Percentiles rank a stretch among this genome's conserved stretches.
Conservation (phyloP, 1,139 yeast genomes). For the Geotrichum australiense region DNA sequence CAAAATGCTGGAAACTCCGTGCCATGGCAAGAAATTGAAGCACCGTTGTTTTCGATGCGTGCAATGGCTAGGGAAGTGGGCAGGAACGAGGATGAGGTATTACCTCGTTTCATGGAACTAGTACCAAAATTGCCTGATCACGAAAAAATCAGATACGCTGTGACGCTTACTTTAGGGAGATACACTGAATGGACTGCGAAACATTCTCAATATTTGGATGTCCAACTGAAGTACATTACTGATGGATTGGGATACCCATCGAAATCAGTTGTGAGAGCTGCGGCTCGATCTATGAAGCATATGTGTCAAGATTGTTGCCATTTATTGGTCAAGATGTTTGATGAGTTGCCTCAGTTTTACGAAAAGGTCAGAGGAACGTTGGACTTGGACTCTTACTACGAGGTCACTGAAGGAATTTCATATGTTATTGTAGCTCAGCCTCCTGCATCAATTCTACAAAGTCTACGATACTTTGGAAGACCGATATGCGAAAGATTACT, state of each 20-base stretch:
- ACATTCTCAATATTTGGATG: constrained; percentile 75
- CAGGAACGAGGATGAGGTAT: constrained; percentile 52
- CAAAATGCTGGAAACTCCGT: constrained; percentile 30
- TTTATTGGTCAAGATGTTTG: constrained; percentile 60
- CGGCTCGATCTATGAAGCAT: constrained; percentile 90
- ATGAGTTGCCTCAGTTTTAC: constrained; percentile 71
- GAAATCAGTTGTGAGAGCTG: constrained; percentile 66
- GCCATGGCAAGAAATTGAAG: constrained; percentile 83
- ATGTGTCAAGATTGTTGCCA: constrained; percentile 87
- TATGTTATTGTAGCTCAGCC: constrained; percentile 65
- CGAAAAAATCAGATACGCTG: constrained; percentile 82
- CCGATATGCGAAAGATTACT: constrained; percentile 54
- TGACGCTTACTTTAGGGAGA: constrained; percentile 85
- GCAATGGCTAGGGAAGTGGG: constrained; percentile 94
- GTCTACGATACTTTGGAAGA: constrained; percentile 54
- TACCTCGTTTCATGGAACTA: constrained; percentile 73
- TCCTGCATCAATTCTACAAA: constrained; percentile 37
- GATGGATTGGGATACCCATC: constrained; percentile 54
- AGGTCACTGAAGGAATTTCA: constrained; percentile 85
- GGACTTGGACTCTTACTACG: constrained; percentile 66
- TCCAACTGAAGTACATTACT: constrained; percentile 78
- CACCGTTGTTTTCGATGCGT: constrained; percentile 82
- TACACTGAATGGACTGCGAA: constrained; percentile 92
- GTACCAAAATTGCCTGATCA: constrained; percentile 74
- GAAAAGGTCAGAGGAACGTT: constrained; percentile 50